Percentiles rank a stretch among this genome's conserved stretches.
Conservation (phyloP, 1,284 basidiomycete genomes). For the Leccinum pseudoinsigne region DNA sequence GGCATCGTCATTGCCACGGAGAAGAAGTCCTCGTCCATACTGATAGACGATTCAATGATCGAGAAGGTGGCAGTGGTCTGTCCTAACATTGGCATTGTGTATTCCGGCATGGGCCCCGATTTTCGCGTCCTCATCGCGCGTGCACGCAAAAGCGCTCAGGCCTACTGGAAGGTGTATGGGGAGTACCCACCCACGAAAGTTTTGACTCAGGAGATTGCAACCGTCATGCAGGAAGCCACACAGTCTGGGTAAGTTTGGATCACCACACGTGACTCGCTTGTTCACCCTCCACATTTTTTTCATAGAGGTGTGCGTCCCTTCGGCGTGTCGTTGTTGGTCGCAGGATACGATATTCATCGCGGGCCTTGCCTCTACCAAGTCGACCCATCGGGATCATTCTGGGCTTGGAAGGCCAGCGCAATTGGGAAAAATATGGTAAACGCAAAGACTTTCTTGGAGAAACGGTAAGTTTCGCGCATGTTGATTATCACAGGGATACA, state of each 20-base stretch:
- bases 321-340: slow-evolving; percentile 95
- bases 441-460: slow-evolving; percentile 98
- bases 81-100: slow-evolving; percentile 99
- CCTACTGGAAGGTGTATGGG: slow-evolving; percentile 99
- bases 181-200: slow-evolving; percentile 99
- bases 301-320: slow-evolving; percentile 95
- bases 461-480: slow-evolving; percentile 64
- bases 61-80: slow-evolving; percentile 97
- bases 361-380: slow-evolving; percentile 97
- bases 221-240: slow-evolving; percentile 98
- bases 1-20: slow-evolving; percentile 99
- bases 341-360: slow-evolving; percentile 91
- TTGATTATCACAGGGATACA: slow-evolving; percentile 20
- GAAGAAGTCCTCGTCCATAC: slow-evolving; percentile 97
- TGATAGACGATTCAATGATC: slow-evolving; percentile 96
- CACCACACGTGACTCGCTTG: slow-evolving; percentile 28
- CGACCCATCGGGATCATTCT: slow-evolving; percentile 97
- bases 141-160: slow-evolving; percentile 96
- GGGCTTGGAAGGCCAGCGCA: slow-evolving; percentile 99
- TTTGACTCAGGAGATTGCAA: slow-evolving; percentile 96
- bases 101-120: slow-evolving; percentile 99
- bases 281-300: slow-evolving; percentile 30
- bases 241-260: slow-evolving; percentile 84
- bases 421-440: slow-evolving; percentile 99
- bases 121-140: slow-evolving; percentile 93